phyloP scores from a whole-genome alignment of 1,139 yeast species.

The Nakaseomyces nivariensis region DNA sequence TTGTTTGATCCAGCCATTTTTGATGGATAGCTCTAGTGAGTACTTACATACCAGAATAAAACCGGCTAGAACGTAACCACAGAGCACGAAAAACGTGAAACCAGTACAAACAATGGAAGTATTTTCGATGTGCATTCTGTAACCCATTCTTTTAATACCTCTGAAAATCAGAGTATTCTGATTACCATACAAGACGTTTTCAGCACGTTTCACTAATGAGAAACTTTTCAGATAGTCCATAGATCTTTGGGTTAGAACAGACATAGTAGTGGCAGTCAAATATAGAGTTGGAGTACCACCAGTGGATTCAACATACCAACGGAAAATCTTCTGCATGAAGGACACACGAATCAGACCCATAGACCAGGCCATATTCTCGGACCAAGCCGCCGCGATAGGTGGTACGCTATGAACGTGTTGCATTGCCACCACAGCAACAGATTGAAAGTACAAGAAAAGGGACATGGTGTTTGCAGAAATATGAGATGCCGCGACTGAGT shows the following conservation, averaged over 20 bases:
- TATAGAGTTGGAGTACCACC: slow-evolving; percentile 66
- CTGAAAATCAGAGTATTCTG: slow-evolving; percentile 47
- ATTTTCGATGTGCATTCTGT: slow-evolving; percentile 55
- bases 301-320: slow-evolving; percentile 76
- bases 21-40: slow-evolving; percentile 37
- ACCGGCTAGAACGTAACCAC: slow-evolving; percentile 53
- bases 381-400: slow-evolving; percentile 74
- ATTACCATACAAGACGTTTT: slow-evolving; percentile 35
- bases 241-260: slow-evolving; percentile 66
- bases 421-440: slow-evolving; percentile 67
- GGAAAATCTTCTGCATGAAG: slow-evolving; percentile 68
- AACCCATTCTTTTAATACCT: slow-evolving; percentile 70
- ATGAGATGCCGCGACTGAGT: slow-evolving; percentile 73
- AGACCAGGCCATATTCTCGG: slow-evolving; percentile 77
- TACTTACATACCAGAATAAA: slow-evolving; percentile 42
- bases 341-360: slow-evolving; percentile 65
- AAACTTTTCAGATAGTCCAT: slow-evolving; percentile 26
- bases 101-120: slow-evolving; percentile 69
- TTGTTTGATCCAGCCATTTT: slow-evolving; percentile 38
- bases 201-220: slow-evolving; percentile 27
- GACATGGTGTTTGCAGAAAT: slow-evolving; percentile 70
- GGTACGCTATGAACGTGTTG: slow-evolving; percentile 65
- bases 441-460: slow-evolving; percentile 65
- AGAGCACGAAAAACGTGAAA: slow-evolving; percentile 59
- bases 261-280: slow-evolving; percentile 47